Base-by-base conservation (phyloP, 208 protist species). In the Phytomonas sp. region DNA sequence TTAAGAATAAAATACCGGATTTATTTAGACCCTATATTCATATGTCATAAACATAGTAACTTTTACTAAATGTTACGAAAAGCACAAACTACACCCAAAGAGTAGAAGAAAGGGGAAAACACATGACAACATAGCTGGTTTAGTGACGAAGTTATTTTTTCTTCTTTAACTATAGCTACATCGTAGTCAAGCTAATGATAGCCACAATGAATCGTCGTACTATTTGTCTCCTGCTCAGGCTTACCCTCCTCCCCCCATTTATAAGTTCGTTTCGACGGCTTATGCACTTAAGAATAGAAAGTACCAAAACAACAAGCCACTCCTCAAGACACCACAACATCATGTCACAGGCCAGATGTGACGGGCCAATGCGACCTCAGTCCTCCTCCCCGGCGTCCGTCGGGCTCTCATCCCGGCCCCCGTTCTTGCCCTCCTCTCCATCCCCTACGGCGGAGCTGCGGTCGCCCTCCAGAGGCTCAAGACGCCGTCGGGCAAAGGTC, bases 401-500 rank as follows among this genome's bases (percentile, higher is more conserved):
- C 15, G 9, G 20, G 28, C 4, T 36, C 30, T 30, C 30, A 30
- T 62, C 26, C 59, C 7, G 7, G 13, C 20, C 23, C 20, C 60
- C 60, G 31, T 34, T 20, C 9, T 34, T 34, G 60, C 3, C 1
- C 23, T 63, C 60, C 9, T 34, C 30, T 63, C 30, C 60, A 63
- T 30, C 23, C 20, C 9, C 60, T 29, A 34, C 1, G 28, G 60
- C 40, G 4, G 13, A 51, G 20, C 40, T 20, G 13, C 13, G 9
- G 40, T 51, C 34, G 8, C 33, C 63, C 30, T 46, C 63, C 5
- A 31, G 34, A 56, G 65, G 60, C 20, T 59, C 43, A 23, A 89
- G 87, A 23, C 91, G 85, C 26, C 85, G 78, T 8, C 90, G 78
- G 6, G 92, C 91, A 80, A 97, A 96, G 11, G 88, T 95, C 32